Conservation (phyloP, 306 rosid genomes). For the Ziziphus jujuba region DNA sequence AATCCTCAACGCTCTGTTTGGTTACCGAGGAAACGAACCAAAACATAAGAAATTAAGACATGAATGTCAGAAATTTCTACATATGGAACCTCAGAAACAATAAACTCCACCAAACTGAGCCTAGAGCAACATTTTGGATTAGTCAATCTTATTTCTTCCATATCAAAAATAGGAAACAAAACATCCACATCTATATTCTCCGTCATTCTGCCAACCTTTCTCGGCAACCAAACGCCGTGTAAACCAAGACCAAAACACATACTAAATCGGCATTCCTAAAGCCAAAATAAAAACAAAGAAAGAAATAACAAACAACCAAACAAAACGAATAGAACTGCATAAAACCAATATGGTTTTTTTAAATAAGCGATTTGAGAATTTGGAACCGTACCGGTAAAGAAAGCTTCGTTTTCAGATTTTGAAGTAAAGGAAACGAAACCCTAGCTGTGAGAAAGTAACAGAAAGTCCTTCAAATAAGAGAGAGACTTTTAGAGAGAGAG, state of each 20-base stretch:
- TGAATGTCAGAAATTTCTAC: slow-evolving; percentile 13
- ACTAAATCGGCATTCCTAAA: slow-evolving; percentile 24
- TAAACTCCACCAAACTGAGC: slow-evolving; percentile 19
- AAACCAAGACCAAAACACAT: slow-evolving; percentile 6
- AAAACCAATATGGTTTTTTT: slow-evolving; percentile 4
- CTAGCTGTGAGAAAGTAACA: slow-evolving; percentile 39
- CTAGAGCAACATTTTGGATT: slow-evolving; percentile 19
- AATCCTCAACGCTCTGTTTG: slow-evolving; percentile 22
- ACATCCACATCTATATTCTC: slow-evolving; percentile 29
- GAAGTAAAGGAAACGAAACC: slow-evolving; percentile 71
- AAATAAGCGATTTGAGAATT: slow-evolving; percentile 16
- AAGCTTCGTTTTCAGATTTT: slow-evolving; percentile 33
- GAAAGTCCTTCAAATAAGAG: slow-evolving; percentile 21
- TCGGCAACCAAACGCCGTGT: slow-evolving; percentile 25
- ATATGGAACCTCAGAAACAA: slow-evolving; percentile 26
- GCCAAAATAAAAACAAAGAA: background rate
- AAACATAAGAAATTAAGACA: slow-evolving; percentile 10
- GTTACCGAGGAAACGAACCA: slow-evolving; percentile 14
- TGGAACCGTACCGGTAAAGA: slow-evolving; percentile 53
- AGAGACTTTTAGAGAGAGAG: slow-evolving; percentile 10
- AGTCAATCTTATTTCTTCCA: slow-evolving; percentile 20
- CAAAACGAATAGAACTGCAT: background rate
- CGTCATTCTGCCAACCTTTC: slow-evolving; percentile 36
- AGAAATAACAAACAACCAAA: slow-evolving; percentile 8
- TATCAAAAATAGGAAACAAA: slow-evolving; percentile 23